Evolutionary conservation across 805 yeast species (phyloP), one percentile per base, ranked within the genome.

Genomic region (Saturnispora saitoi): DNA sequence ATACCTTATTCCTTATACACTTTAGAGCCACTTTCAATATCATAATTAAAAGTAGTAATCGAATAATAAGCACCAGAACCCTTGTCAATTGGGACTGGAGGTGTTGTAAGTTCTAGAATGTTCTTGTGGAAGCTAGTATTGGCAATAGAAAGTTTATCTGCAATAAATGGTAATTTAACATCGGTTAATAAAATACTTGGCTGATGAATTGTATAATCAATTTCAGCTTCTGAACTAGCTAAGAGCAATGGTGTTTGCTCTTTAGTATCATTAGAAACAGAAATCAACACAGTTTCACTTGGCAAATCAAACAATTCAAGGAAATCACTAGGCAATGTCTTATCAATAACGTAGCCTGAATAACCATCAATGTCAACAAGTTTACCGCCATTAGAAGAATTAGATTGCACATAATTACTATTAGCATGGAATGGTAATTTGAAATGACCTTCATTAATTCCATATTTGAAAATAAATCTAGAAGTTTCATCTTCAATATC

Each of bases 401-500:
- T 37, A 5, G 54, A 17, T 2, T 36, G 26, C 11, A 60, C 49
- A 42, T 49, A 60, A 4, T 55, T 58, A 2, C 49, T 42, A 14
- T 50, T 49, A 3, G 57, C 53, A 5, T 44, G 54, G 41, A 53
- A 52, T 3, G 65, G 65, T 20, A 62, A 45, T 6, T 49, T 20
- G 14, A 56, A 52, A 6, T 42, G 14, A 7, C 39, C 49, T 24
- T 37, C 29, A n/a, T 22, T 22, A 1, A 19, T 15, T 14, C 48
- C 50, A 44, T 60, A 62, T 9, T 49, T 51, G 48, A 60, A 58
- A n/a, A 15, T 56, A 43, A 61, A 61, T n/a, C 41, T 20, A 12
- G 26, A 22, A 4, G 15, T 24, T 12, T 48, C 46, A 3, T 43
- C 22, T 2, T 51, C 50, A 22, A 17, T 11, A 8, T 32, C 49